Percentiles rank a stretch among this genome's conserved stretches.
Conservation (phyloP, 2,329 filamentous ascomycete species). For the Triangularia verruculosa region DNA sequence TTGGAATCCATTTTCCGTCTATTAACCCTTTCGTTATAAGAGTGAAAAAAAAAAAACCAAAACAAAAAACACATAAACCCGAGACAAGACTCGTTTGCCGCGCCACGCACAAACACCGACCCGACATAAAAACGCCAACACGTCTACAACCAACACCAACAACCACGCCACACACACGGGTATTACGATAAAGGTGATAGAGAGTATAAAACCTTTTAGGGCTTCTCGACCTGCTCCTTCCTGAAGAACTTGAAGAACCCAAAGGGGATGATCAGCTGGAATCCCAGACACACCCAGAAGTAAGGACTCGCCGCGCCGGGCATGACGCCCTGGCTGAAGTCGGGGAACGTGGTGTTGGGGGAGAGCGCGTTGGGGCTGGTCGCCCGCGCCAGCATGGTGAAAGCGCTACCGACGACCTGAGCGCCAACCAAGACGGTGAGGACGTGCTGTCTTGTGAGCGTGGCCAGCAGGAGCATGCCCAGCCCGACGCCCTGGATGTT, state of each 20-base stretch:
- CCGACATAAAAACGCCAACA: not conserved
- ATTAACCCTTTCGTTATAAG: not conserved
- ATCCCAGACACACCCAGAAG: slow-evolving; percentile 59
- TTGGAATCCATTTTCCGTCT: not conserved
- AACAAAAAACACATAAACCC: too few relatives aligned
- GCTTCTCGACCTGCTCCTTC: slow-evolving; percentile 57
- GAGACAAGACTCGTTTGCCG: not conserved
- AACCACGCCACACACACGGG: not conserved
- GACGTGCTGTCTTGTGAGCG: slow-evolving; percentile 62
- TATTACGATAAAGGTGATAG: not conserved
- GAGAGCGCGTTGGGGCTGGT: slow-evolving; percentile 60
- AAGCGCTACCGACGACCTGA: slow-evolving; percentile 59
- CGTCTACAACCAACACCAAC: not conserved
- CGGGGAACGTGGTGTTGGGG: slow-evolving; percentile 60
- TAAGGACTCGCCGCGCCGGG: slow-evolving; percentile 48
- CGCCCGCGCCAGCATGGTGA: slow-evolving; percentile 60
- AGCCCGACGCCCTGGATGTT: slow-evolving; percentile 64
- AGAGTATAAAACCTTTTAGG: slow-evolving; percentile 31
- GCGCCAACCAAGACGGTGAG: slow-evolving; percentile 58
- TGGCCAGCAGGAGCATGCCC: slow-evolving; percentile 66
- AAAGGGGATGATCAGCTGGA: slow-evolving; percentile 57
- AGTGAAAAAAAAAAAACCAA: not conserved
- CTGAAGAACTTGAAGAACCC: slow-evolving; percentile 56
- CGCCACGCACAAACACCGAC: not conserved
- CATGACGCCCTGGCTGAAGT: slow-evolving; percentile 49